Evolutionary conservation across 2,329 filamentous ascomycete genomes (phyloP).

Genomic region (Cordyceps javanica): DNA sequence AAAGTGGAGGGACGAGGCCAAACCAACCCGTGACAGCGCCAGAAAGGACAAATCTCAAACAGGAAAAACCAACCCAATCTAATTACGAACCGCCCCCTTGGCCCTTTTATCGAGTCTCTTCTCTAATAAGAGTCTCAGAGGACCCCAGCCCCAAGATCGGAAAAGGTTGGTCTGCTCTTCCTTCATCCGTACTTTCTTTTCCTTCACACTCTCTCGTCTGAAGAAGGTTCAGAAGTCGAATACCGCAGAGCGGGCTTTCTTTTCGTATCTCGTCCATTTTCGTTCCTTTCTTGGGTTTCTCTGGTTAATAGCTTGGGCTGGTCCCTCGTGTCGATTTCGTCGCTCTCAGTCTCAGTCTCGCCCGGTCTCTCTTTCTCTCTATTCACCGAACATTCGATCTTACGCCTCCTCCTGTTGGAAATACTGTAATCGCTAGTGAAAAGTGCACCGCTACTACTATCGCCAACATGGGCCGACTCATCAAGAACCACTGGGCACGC

Average conservation of each 20-base stretch:
- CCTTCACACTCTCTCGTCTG: conserved; percentile 3
- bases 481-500: conserved; percentile 99
- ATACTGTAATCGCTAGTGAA: not conserved
- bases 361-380: not conserved
- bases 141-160: not conserved
- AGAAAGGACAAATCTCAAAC: conserved; percentile 11
- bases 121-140: conserved; percentile 2
- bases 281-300: not conserved
- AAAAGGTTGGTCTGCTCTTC: conserved; percentile 5
- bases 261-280: not conserved
- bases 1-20: no score
- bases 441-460: no score
- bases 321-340: conserved; percentile 3
- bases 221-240: conserved; percentile 3
- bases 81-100: not conserved
- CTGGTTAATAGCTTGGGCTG: conserved; percentile 13
- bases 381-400: not conserved
- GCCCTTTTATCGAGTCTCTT: not conserved
- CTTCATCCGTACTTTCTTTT: conserved; percentile 12
- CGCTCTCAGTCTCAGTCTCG: no score
- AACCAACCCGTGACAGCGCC: not conserved
- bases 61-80: not conserved
- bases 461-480: conserved; percentile 80
- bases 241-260: conserved; percentile 9
- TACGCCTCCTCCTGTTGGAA: not conserved